Evolutionary conservation across 208 protist species (phyloP).

Genomic region (Plasmodiophora brassicae): DNA sequence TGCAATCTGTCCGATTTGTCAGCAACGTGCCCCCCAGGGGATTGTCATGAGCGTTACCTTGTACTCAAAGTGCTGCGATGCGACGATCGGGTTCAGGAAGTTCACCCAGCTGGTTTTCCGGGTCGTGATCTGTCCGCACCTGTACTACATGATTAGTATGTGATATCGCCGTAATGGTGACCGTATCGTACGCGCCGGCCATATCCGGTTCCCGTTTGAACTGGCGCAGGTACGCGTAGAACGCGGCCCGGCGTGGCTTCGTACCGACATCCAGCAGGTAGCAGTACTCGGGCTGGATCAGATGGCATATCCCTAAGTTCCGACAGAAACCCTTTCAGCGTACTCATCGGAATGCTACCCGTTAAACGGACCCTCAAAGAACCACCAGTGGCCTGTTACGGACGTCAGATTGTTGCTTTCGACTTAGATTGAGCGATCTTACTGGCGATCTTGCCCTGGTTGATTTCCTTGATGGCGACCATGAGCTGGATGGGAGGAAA

Average conservation of each 20-base stretch:
- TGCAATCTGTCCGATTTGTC: not conserved
- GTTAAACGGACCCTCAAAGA: too few species aligned
- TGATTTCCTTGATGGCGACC: not conserved
- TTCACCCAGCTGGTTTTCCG: not conserved
- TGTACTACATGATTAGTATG: not conserved
- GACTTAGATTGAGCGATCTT: too few species aligned
- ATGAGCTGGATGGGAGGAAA: not conserved
- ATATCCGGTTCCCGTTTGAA: not conserved
- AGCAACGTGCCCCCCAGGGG: too few species aligned
- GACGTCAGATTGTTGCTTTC: too few species aligned
- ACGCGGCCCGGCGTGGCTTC: not conserved
- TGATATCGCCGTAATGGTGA: too few species aligned
- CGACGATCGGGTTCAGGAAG: not conserved
- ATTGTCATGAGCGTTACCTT: too few species aligned
- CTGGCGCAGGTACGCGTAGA: not conserved
- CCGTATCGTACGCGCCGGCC: too few species aligned
- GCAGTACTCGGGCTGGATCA: not conserved
- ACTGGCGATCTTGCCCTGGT: not conserved
- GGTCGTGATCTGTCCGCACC: not conserved
- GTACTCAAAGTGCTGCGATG: constrained; percentile 24
- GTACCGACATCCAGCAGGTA: constrained; percentile 9
- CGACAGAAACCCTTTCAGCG: too few species aligned
- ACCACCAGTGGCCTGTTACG: constrained; percentile 28
- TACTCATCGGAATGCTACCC: too few species aligned
- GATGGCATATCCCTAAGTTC: not conserved